A percentile compares a stretch with the other conserved stretches of the same genome.
These are phyloP conservation scores for Ceratorhiza oryzae-sativae DNA, from an alignment of 1,284 basidiomycete genomes.

Conservation along the genomic window DNA sequence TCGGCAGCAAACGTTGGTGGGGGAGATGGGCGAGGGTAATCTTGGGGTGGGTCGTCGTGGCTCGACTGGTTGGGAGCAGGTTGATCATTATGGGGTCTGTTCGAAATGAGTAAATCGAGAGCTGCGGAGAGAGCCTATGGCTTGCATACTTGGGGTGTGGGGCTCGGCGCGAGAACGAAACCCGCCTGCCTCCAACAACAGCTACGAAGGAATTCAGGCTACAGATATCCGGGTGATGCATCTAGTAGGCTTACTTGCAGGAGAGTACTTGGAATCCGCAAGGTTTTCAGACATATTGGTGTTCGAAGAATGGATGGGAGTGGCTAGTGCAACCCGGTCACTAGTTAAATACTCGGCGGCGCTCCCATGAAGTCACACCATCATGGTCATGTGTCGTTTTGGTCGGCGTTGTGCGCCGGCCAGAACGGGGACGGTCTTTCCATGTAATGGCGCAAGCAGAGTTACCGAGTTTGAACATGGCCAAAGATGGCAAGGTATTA, in stretches of 20 bases:
- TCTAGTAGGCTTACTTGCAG: slow-evolving; percentile 8
- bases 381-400: slow-evolving; percentile 12
- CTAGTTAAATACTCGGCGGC: slow-evolving; percentile 11
- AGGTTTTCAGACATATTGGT: slow-evolving; percentile 36
- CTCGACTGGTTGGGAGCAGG: neutral
- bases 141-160: slow-evolving; percentile 23
- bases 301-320: slow-evolving; percentile 1
- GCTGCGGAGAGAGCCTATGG: neutral
- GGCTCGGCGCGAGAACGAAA: slow-evolving; percentile 28
- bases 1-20: slow-evolving; percentile 35
- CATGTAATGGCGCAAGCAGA: neutral
- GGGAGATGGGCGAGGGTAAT: slow-evolving; percentile 34
- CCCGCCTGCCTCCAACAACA: slow-evolving; percentile 27
- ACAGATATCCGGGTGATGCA: neutral
- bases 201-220: neutral
- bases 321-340: neutral
- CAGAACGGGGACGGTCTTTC: slow-evolving; percentile 5
- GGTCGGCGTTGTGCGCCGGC: slow-evolving; percentile 35
- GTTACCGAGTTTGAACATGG: slow-evolving; percentile 23
- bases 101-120: neutral
- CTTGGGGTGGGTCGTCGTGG: slow-evolving; percentile 8
- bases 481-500: slow-evolving; percentile 10
- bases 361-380: slow-evolving; percentile 24
- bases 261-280: slow-evolving; percentile 33
- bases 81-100: neutral